Percentiles rank a stretch among this genome's conserved stretches.
Conservation (phyloP, 129 eudicot species). For the Flaveria linearis region DNA sequence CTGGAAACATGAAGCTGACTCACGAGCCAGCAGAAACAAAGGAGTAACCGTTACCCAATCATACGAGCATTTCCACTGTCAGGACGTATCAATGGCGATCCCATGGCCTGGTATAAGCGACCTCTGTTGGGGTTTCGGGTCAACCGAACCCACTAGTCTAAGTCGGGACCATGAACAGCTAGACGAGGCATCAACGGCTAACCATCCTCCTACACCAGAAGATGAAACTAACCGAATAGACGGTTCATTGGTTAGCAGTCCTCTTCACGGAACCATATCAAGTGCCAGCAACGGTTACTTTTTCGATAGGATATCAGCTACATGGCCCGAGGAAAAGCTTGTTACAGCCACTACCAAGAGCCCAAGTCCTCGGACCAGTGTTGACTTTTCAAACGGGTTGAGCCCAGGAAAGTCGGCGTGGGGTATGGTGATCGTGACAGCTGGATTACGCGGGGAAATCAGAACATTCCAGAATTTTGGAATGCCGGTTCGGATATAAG, state of each 20-base stretch:
- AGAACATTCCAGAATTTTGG: conserved; percentile 95
- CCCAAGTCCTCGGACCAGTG: conserved; percentile 69
- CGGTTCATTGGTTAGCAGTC: conserved; percentile 59
- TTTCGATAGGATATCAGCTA: conserved; percentile 81
- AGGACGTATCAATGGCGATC: conserved; percentile 85
- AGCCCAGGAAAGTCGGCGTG: conserved; percentile 68
- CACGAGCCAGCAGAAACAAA: conserved; percentile 73
- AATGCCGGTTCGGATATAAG: conserved; percentile 67
- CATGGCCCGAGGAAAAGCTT: conserved; percentile 97
- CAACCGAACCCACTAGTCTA: conserved; percentile 37
- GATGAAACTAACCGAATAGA: conserved; percentile 50
- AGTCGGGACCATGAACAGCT: conserved; percentile 27
- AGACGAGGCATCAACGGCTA: conserved; percentile 52
- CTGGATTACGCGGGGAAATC: conserved; percentile 83
- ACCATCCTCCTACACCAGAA: conserved; percentile 75
- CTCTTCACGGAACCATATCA: conserved; percentile 66
- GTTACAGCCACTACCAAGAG: conserved; percentile 50
- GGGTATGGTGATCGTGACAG: conserved; percentile 97
- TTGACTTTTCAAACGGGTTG: conserved; percentile 66
- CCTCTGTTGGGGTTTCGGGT: conserved; percentile 45
- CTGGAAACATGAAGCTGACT: conserved; percentile 91
- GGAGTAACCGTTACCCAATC: conserved; percentile 73
- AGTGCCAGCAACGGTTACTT: conserved; percentile 69
- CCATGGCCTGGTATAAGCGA: conserved; percentile 92
- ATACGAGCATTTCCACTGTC: conserved; percentile 89